Percentiles rank a stretch among this genome's conserved stretches.
Evolutionary conservation across 805 yeast genomes (phyloP).

Genomic region (Ogataea philodendri): DNA sequence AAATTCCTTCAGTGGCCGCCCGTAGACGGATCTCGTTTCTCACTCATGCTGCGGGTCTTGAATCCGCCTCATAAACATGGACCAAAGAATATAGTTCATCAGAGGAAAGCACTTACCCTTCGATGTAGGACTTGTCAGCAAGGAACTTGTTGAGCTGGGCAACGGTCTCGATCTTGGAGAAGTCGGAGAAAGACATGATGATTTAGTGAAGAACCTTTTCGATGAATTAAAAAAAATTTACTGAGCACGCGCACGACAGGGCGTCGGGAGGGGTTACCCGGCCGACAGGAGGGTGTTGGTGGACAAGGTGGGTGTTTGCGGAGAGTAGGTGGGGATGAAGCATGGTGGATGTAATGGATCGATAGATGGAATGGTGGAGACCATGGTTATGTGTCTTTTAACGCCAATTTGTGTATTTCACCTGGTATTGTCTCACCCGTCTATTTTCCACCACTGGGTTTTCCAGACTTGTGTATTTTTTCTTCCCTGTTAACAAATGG

Average conservation of each 20-base stretch:
- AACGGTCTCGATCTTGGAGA: slow-evolving; percentile 74
- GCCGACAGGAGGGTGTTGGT: neutral
- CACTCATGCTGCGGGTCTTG: slow-evolving; percentile 96
- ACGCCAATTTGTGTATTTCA: neutral
- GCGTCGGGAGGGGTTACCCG: slow-evolving; percentile 19
- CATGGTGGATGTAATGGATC: too few relatives aligned
- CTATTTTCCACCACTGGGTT: too few relatives aligned
- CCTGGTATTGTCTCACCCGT: neutral
- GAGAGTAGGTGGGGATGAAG: too few relatives aligned
- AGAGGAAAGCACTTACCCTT: slow-evolving; percentile 69
- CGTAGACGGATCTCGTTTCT: slow-evolving; percentile 43
- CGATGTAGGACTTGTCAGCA: slow-evolving; percentile 91
- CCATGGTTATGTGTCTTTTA: too few relatives aligned
- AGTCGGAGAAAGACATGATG: slow-evolving; percentile 75
- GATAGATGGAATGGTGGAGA: too few relatives aligned
- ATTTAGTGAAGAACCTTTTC: slow-evolving; percentile 7
- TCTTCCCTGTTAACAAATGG: slow-evolving; percentile 14
- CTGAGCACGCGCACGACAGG: slow-evolving; percentile 13
- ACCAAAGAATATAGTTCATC: slow-evolving; percentile 55
- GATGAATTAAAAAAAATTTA: slow-evolving; percentile 12
- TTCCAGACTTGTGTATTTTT: too few relatives aligned
- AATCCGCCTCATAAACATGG: slow-evolving; percentile 97
- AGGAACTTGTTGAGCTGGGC: slow-evolving; percentile 77
- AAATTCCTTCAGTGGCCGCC: slow-evolving; percentile 38
- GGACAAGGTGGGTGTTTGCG: neutral